Evolutionary conservation across 1,284 basidiomycete species (phyloP).

Genomic region (Apiotrichum montevideense): DNA sequence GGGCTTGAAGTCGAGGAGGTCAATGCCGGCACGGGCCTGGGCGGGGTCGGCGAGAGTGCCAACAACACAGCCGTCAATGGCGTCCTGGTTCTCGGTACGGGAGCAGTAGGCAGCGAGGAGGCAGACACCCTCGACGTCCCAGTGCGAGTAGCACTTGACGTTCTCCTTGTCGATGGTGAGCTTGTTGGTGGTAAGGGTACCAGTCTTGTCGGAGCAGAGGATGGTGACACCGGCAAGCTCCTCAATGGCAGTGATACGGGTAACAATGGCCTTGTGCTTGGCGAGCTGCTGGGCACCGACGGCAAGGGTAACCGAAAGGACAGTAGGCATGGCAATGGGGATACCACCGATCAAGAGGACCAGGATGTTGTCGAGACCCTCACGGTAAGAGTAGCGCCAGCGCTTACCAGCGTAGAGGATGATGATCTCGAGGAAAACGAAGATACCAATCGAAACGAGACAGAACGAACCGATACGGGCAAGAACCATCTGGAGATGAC

Average conservation of each 20-base stretch:
- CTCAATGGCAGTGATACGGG: conserved; percentile 96
- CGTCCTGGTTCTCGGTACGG: conserved; percentile 97
- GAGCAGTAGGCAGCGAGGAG: conserved; percentile 92
- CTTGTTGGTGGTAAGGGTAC: conserved; percentile 97
- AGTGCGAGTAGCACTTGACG: conserved; percentile 84
- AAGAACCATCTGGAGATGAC: conserved; percentile 96
- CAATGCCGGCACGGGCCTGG: conserved; percentile 83
- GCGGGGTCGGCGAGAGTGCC: conserved; percentile 65
- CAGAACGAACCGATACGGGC: conserved; percentile 95
- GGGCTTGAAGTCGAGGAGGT: conserved; percentile 95
- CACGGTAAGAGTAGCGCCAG: conserved; percentile 82
- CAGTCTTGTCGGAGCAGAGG: conserved; percentile 94
- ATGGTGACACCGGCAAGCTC: conserved; percentile 96
- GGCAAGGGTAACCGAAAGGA: conserved; percentile 90
- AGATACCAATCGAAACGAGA: conserved; percentile 85
- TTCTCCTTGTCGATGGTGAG: conserved; percentile 92
- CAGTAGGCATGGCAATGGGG: conserved; percentile 97
- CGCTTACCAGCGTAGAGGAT: conserved; percentile 78
- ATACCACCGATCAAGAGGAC: conserved; percentile 98
- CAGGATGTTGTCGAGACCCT: conserved; percentile 91
- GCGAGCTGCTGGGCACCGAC: conserved; percentile 97
- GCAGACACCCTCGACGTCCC: conserved; percentile 83
- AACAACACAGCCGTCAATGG: conserved; percentile 86
- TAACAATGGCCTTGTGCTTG: conserved; percentile 97
- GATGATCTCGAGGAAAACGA: conserved; percentile 83